These are phyloP conservation scores for Prunella vulgaris DNA, from an alignment of 257 asterid genomes.

Conservation along the genomic window DNA sequence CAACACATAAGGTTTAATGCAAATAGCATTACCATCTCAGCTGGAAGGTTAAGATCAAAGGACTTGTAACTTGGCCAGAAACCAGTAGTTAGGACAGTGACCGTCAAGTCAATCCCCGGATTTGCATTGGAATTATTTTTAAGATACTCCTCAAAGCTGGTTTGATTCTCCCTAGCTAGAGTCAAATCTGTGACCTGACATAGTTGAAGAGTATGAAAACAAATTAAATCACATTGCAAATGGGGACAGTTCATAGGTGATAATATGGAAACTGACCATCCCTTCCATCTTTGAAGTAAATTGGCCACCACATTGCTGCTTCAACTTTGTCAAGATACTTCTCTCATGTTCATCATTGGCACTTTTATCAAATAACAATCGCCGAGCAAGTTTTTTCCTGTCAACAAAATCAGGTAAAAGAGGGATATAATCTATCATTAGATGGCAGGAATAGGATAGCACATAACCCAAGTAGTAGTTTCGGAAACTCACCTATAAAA, in stretches of 20 bases:
- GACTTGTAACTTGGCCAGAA: constrained; percentile 99
- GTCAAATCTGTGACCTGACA: constrained; percentile 92
- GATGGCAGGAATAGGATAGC: background rate
- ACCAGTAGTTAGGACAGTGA: constrained; percentile 94
- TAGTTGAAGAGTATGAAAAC: constrained; percentile 13
- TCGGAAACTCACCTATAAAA: constrained; percentile 62
- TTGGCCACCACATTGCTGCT: constrained; percentile 99
- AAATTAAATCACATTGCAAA: background rate
- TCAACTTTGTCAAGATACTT: constrained; percentile 85
- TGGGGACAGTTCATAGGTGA: background rate
- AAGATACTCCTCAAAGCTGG: constrained; percentile 86
- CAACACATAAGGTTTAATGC: background rate
- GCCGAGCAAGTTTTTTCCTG: constrained; percentile 95
- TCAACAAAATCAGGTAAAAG: constrained; percentile 11
- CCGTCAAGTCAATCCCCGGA: constrained; percentile 94
- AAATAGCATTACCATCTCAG: constrained; percentile 65
- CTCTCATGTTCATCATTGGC: constrained; percentile 99
- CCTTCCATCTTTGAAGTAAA: constrained; percentile 99
- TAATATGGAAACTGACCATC: constrained; percentile 55
- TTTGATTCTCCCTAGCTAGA: constrained; percentile 85
- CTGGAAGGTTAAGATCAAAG: constrained; percentile 94
- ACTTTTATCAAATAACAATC: constrained; percentile 89
- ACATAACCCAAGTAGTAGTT: background rate
- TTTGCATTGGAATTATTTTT: constrained; percentile 52
- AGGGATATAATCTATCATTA: background rate